These are phyloP conservation scores for Chlorella ohadii DNA, from an alignment of 139 green algal species.

Conservation along the genomic window DNA sequence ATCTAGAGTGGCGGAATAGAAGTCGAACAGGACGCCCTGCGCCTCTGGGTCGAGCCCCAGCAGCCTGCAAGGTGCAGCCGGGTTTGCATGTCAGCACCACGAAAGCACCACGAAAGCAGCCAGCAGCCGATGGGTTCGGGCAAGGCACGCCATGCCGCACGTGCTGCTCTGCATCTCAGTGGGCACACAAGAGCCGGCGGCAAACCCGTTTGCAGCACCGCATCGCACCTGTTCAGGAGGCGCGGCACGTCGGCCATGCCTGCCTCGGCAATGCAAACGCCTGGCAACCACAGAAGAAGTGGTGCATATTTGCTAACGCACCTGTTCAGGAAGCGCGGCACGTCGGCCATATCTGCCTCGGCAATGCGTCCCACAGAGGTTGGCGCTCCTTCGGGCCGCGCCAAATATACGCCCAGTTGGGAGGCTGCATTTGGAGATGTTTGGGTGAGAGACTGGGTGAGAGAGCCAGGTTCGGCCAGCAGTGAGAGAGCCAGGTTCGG, in stretches of 20 bases:
- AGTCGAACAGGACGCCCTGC: conserved; percentile 70
- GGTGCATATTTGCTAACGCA: too few species aligned
- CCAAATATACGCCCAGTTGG: conserved; percentile 42
- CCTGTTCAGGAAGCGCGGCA: conserved; percentile 86
- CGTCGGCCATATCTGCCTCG: conserved; percentile 66
- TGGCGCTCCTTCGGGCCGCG: conserved; percentile 33
- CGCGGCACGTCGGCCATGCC: neutral
- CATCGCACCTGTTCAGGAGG: neutral
- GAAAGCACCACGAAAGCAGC: too few species aligned
- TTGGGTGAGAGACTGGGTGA: too few species aligned
- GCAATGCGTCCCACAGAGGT: conserved; percentile 35
- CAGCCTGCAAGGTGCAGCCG: conserved; percentile 38
- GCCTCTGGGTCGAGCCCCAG: conserved; percentile 58
- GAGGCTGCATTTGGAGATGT: conserved; percentile 27
- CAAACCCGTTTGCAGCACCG: too few species aligned
- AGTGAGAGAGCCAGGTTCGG: too few species aligned
- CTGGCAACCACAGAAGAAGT: too few species aligned
- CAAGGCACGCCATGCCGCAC: too few species aligned
- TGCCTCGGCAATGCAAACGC: too few species aligned
- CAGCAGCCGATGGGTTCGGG: too few species aligned
- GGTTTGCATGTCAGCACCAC: neutral
- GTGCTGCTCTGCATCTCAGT: too few species aligned
- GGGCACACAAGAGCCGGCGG: too few species aligned
- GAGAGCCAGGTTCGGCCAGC: too few species aligned
- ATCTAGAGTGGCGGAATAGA: conserved; percentile 64